Evolutionary conservation across 495 filamentous ascomycete species (phyloP), one percentile per base, ranked within the genome.

Genomic region (Physcia stellaris): DNA sequence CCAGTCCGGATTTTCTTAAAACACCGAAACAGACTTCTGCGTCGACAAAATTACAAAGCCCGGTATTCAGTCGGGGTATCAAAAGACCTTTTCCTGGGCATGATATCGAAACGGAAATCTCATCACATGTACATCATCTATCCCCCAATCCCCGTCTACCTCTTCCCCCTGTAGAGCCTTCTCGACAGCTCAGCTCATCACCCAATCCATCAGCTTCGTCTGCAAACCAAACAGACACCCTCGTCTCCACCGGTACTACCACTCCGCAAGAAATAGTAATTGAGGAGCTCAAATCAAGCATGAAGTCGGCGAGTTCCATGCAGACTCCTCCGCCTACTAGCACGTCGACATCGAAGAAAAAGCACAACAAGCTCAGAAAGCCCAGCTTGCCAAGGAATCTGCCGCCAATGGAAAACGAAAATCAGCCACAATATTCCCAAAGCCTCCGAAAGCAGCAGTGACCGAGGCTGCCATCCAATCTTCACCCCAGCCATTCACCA

Each of bases 281-380:
- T 9, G 51, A 54, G 16, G 58, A 58, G 7, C 51, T 61, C 33
- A 59, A 55, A 28, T 65, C 66, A 4, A 54, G 57, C 39, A 63
- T 60, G 41, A 46, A 41, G 21, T 71, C 67, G 7, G 67, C 67
- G 16, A 61, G 67, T 19, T 75, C 71, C 2, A 79, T 79, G 62
- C 74, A 78, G 55, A 80, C 75, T 13, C 75, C 76, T 11, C 75
- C 76, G 28, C 75, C 75, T 1, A 79, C 73, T 24, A 68, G 74
- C 51, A 72, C 71, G 24, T 71, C 71, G 4, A 32, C 43, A 26
- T 45, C 50, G 28, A 36, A 45, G 18, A 55, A 55, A 35, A 56
- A 62, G 27, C 46, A 23, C 47, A 56, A 31, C 59, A 62, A 33
- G 46, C 52, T 21, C 46, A 53, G 18, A 49, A 54, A 6, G 49